Evolutionary conservation across 2,329 filamentous ascomycete genomes (phyloP).

Genomic region (Leptoxyphium fumago): DNA sequence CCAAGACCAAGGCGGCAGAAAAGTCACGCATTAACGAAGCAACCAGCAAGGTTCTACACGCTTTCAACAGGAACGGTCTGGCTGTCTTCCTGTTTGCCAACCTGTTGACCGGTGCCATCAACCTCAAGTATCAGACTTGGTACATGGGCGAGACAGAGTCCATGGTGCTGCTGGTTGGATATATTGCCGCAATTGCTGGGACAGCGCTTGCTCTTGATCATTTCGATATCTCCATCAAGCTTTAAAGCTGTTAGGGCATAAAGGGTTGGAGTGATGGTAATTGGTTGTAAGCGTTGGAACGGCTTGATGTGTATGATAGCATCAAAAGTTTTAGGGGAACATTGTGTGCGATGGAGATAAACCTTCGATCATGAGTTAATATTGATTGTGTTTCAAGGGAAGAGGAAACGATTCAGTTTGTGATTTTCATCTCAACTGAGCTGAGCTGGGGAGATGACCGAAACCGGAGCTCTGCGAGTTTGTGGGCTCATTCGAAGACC

Average conservation of each 20-base stretch:
- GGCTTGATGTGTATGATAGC: too few relatives aligned
- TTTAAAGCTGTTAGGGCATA: constrained; percentile 28
- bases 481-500: too few relatives aligned
- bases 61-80: constrained; percentile 80
- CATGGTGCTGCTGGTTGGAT: constrained; percentile 61
- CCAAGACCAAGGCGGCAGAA: constrained; percentile 40
- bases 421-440: too few relatives aligned
- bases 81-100: constrained; percentile 79
- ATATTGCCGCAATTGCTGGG: constrained; percentile 51
- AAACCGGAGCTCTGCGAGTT: too few relatives aligned
- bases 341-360: too few relatives aligned
- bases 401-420: too few relatives aligned
- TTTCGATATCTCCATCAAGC: constrained; percentile 54
- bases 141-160: constrained; percentile 49
- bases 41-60: constrained; percentile 66
- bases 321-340: too few relatives aligned
- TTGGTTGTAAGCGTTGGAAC: too few relatives aligned
- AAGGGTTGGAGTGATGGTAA: too few relatives aligned
- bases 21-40: constrained; percentile 49
- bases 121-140: constrained; percentile 72
- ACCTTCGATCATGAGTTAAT: too few relatives aligned
- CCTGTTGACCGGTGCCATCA: constrained; percentile 74
- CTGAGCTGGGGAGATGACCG: too few relatives aligned
- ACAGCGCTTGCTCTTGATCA: constrained; percentile 53
- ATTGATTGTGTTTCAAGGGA: too few relatives aligned